These are phyloP conservation scores for Sporothrix mexicana DNA, from an alignment of 2,329 filamentous ascomycete species.

Conservation along the genomic window DNA sequence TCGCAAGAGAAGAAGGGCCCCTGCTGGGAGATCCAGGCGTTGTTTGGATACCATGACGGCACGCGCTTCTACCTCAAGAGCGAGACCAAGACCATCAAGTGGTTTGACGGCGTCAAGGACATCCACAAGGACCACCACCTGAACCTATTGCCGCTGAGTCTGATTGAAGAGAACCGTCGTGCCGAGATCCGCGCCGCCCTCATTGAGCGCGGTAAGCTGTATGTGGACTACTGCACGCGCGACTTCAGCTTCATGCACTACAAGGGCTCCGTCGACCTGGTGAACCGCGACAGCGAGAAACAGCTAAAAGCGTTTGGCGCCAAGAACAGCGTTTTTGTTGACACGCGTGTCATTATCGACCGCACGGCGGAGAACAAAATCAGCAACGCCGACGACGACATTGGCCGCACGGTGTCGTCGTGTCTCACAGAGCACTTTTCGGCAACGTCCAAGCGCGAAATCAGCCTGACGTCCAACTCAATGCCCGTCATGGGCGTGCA, in stretches of 20 bases:
- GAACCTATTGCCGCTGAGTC: slow-evolving; percentile 15
- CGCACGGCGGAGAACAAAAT: slow-evolving; percentile 29
- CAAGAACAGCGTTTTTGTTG: neutral
- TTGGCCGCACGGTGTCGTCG: slow-evolving; percentile 2
- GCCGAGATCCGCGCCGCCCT: slow-evolving; percentile 24
- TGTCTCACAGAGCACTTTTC: slow-evolving; percentile 20
- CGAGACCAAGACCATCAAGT: slow-evolving; percentile 15
- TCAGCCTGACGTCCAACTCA: slow-evolving; percentile 11
- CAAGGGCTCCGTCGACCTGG: slow-evolving; percentile 6
- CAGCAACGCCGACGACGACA: slow-evolving; percentile 26
- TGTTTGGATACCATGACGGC: slow-evolving; percentile 27
- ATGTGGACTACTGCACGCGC: slow-evolving; percentile 30
- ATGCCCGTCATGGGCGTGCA: slow-evolving; percentile 29
- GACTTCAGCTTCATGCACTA: slow-evolving; percentile 29
- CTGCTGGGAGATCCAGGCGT: slow-evolving; percentile 25
- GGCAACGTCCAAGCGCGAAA: slow-evolving; percentile 9
- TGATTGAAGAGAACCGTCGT: slow-evolving; percentile 17
- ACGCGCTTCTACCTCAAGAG: slow-evolving; percentile 4
- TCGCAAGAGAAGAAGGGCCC: slow-evolving; percentile 28
- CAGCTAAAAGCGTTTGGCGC: slow-evolving; percentile 21
- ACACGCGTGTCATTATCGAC: slow-evolving; percentile 29
- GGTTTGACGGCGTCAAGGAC: slow-evolving; percentile 29
- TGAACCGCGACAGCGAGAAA: slow-evolving; percentile 20
- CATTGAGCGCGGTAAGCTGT: slow-evolving; percentile 25
- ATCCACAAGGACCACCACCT: slow-evolving; percentile 24